These are phyloP conservation scores for Calocera viscosa DNA, from an alignment of 768 basidiomycete genomes.

Conservation along the genomic window DNA sequence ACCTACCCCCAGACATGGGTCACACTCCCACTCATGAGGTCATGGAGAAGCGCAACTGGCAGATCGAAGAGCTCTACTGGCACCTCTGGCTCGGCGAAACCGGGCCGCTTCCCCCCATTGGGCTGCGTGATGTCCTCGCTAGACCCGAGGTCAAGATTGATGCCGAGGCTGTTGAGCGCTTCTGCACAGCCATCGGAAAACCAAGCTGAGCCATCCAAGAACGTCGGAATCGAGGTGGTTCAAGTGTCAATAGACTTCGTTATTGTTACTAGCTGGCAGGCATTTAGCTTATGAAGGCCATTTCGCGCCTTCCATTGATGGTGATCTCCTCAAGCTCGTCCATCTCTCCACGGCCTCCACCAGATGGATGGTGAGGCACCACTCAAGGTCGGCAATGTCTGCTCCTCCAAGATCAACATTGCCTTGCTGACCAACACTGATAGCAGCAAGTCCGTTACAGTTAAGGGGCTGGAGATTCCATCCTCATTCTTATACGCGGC, in stretches of 20 bases:
- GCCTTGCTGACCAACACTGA: slow-evolving; percentile 80
- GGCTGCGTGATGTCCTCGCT: slow-evolving; percentile 68
- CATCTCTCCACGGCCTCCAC: slow-evolving; percentile 92
- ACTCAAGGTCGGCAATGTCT: slow-evolving; percentile 74
- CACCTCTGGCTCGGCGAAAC: slow-evolving; percentile 92
- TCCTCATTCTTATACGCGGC: slow-evolving; percentile 97
- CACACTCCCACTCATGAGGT: slow-evolving; percentile 90
- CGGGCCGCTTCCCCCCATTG: slow-evolving; percentile 60
- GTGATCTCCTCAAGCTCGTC: slow-evolving; percentile 88
- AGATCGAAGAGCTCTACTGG: slow-evolving; percentile 98
- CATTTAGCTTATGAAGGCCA: slow-evolving; percentile 99
- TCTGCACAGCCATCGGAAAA: slow-evolving; percentile 91
- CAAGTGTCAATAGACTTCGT: slow-evolving; percentile 98
- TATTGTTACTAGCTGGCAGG: slow-evolving; percentile 97
- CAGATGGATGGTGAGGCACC: slow-evolving; percentile 65
- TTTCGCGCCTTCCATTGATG: slow-evolving; percentile 84
- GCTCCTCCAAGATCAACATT: slow-evolving; percentile 79
- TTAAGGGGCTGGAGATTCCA: slow-evolving; percentile 81
- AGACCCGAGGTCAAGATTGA: slow-evolving; percentile 78
- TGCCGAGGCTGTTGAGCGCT: slow-evolving; percentile 64
- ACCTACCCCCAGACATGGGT: slow-evolving; percentile 73
- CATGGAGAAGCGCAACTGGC: slow-evolving; percentile 63
- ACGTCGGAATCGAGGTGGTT: slow-evolving; percentile 50
- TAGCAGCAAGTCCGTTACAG: slow-evolving; percentile 85
- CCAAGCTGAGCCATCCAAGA: slow-evolving; percentile 81